phyloP scores from a whole-genome alignment of 805 yeast genomes.

The Saccharomyces mikatae region DNA sequence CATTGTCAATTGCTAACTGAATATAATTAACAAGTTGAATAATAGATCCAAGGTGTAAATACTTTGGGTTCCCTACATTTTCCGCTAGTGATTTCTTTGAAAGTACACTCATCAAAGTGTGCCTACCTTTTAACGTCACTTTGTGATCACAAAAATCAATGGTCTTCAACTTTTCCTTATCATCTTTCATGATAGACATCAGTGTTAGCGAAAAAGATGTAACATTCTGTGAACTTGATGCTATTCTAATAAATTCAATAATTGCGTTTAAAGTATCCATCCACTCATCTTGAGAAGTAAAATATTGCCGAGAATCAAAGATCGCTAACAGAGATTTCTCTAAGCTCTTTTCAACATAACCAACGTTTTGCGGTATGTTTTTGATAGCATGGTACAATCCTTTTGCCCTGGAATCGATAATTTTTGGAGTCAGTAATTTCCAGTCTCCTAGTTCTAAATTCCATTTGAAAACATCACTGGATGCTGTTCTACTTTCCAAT shows the following conservation, averaged over 20 bases:
- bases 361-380: constrained; percentile 24
- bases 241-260: constrained; percentile 5
- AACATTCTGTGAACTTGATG: not conserved
- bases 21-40: constrained; percentile 8
- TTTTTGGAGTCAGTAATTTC: constrained; percentile 52
- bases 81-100: not conserved
- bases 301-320: constrained; percentile 4
- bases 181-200: constrained; percentile 1
- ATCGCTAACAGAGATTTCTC: constrained; percentile 6
- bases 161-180: constrained; percentile 3
- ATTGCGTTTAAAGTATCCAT: constrained; percentile 13
- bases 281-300: constrained; percentile 17
- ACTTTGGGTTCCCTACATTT: not conserved
- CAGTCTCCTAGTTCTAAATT: constrained; percentile 73
- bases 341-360: constrained; percentile 1
- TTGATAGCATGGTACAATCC: constrained; percentile 48
- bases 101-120: constrained; percentile 7
- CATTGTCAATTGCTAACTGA: constrained; percentile 7
- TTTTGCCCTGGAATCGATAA: constrained; percentile 34
- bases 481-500: constrained; percentile 21
- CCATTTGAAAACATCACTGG: constrained; percentile 43
- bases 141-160: constrained; percentile 9
- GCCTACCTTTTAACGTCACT: constrained; percentile 14
- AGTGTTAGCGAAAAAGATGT: not conserved
- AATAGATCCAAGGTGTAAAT: constrained; percentile 1